phyloP scores from a whole-genome alignment of 1,284 basidiomycete species.

The Ceratobasidium sp. region DNA sequence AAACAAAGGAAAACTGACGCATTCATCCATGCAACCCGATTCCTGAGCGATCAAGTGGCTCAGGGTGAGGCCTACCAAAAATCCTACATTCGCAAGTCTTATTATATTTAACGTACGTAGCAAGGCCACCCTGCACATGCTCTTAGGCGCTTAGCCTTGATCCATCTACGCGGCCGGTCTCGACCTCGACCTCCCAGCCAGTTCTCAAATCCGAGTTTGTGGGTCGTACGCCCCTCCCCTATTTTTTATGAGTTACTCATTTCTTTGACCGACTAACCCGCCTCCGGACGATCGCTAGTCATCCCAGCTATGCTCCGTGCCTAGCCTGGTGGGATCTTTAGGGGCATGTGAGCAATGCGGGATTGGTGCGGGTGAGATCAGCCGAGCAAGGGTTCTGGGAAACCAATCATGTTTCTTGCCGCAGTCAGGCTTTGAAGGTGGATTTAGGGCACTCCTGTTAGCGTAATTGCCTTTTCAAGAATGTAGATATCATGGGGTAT shows the following conservation, averaged over 20 bases:
- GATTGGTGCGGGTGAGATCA: constrained; percentile 30
- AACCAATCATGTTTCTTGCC: neutral
- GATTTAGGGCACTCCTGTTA: neutral
- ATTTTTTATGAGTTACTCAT: constrained; percentile 52
- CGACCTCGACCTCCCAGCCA: constrained; percentile 71
- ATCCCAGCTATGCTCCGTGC: constrained; percentile 81
- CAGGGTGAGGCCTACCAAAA: no score
- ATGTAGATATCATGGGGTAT: no score
- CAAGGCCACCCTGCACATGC: no score
- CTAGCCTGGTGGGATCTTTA: constrained; percentile 75
- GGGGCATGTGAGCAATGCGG: constrained; percentile 48
- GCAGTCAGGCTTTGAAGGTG: neutral
- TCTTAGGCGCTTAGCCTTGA: no score
- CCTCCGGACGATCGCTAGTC: constrained; percentile 83
- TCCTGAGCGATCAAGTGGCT: no score
- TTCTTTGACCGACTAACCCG: constrained; percentile 62
- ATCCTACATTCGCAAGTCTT: no score
- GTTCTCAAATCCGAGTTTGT: constrained; percentile 71
- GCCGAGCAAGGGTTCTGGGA: neutral
- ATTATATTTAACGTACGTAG: no score
- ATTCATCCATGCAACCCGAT: no score
- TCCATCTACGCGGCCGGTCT: constrained; percentile 62
- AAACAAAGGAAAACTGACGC: no score
- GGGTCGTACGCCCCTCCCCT: constrained; percentile 63
- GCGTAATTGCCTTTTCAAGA: no score